phyloP scores from a whole-genome alignment of 345 rosid species.

The Mallotus nudiflorus region DNA sequence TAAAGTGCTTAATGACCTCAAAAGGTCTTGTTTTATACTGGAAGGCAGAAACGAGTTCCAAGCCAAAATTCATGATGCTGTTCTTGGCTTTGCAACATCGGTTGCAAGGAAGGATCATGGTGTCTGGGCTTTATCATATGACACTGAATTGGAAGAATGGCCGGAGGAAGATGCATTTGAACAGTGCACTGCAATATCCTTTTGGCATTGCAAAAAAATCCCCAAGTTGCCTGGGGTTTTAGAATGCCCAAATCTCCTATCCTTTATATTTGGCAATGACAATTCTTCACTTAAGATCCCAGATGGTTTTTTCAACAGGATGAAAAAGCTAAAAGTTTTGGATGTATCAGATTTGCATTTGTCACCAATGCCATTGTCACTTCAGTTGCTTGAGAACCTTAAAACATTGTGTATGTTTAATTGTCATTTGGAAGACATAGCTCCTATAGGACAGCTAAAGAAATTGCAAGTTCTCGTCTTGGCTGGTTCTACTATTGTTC shows the following conservation, averaged over 20 bases:
- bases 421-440: too few relatives aligned
- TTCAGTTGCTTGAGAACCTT: too few relatives aligned
- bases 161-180: not conserved
- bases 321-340: too few relatives aligned
- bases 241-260: not conserved
- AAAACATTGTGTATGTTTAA: too few relatives aligned
- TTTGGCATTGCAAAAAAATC: not conserved
- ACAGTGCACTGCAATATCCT: not conserved
- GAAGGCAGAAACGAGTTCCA: not conserved
- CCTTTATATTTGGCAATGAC: too few relatives aligned
- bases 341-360: too few relatives aligned
- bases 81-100: conserved; percentile 23
- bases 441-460: too few relatives aligned
- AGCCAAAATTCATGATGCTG: conserved; percentile 30
- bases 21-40: conserved; percentile 24
- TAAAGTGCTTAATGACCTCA: conserved; percentile 22
- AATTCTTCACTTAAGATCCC: too few relatives aligned
- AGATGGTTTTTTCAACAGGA: too few relatives aligned
- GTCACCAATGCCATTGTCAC: too few relatives aligned
- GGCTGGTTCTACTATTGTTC: too few relatives aligned
- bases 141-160: conserved; percentile 9
- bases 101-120: conserved; percentile 15
- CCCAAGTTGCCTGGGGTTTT: conserved; percentile 13
- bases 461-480: too few relatives aligned
- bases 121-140: not conserved